phyloP scores from a whole-genome alignment of 805 yeast genomes.

The Pichia cabralensis region DNA sequence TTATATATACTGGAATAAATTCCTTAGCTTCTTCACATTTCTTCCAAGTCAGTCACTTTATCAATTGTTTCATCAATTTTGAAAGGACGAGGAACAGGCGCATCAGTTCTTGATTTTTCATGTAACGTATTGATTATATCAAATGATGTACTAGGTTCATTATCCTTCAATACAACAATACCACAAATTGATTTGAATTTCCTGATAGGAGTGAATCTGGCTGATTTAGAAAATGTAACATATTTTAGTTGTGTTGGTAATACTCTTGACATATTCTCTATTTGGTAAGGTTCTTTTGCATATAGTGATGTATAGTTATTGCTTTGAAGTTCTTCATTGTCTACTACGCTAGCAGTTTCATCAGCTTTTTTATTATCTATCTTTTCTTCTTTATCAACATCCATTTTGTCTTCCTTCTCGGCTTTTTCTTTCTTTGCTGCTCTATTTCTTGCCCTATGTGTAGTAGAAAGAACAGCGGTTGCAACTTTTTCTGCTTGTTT shows the following conservation, averaged over 20 bases:
- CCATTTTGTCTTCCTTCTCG: slow-evolving; percentile 36
- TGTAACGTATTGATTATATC: slow-evolving; percentile 75
- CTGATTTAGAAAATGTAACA: slow-evolving; percentile 65
- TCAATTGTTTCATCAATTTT: slow-evolving; percentile 40
- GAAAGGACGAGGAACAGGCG: slow-evolving; percentile 66
- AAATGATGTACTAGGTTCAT: slow-evolving; percentile 46
- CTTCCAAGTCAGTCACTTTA: too few relatives aligned
- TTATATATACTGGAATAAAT: too few relatives aligned
- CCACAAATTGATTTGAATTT: slow-evolving; percentile 62
- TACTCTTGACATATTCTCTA: slow-evolving; percentile 78
- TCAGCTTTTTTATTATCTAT: slow-evolving; percentile 14
- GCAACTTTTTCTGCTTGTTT: slow-evolving; percentile 83
- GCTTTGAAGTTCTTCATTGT: slow-evolving; percentile 23
- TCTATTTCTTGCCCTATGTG: slow-evolving; percentile 88
- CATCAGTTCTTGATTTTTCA: slow-evolving; percentile 63
- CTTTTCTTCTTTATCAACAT: slow-evolving; percentile 26
- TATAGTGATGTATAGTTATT: slow-evolving; percentile 33
- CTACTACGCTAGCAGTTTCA: slow-evolving; percentile 14
- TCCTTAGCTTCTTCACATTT: too few relatives aligned
- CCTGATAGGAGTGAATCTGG: slow-evolving; percentile 75
- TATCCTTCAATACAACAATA: slow-evolving; percentile 61
- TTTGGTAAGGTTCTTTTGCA: slow-evolving; percentile 54
- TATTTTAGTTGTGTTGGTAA: slow-evolving; percentile 81
- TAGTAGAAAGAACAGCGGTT: slow-evolving; percentile 90
- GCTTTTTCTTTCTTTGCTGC: slow-evolving; percentile 43